A percentile compares a stretch with the other conserved stretches of the same genome.
Conservation (phyloP, 2,329 filamentous ascomycete genomes). For the Ceratocystis smalleyi region DNA sequence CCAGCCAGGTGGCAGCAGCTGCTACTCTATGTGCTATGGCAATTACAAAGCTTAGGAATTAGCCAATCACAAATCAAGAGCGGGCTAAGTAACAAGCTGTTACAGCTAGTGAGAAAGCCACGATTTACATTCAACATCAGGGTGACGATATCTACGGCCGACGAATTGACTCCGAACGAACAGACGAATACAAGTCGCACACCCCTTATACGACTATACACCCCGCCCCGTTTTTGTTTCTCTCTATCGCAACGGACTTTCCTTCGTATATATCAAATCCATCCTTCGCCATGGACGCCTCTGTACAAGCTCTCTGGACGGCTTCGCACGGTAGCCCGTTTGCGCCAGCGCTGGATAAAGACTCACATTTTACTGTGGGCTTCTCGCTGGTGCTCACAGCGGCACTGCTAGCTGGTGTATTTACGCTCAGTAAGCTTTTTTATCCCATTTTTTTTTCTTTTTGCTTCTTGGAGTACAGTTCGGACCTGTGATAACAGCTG, state of each 20-base stretch:
- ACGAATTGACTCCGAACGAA: background rate
- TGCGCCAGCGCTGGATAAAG: constrained; percentile 63
- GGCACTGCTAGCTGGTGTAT: constrained; percentile 58
- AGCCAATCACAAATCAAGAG: background rate
- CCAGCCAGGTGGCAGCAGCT: background rate
- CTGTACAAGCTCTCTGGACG: constrained; percentile 83
- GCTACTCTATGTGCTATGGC: background rate
- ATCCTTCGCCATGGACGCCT: constrained; percentile 48
- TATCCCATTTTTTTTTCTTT: background rate
- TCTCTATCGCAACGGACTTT: background rate
- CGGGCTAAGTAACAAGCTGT: background rate
- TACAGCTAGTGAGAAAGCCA: background rate
- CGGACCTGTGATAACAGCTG: no score
- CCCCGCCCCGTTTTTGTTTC: background rate
- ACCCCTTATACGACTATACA: constrained; percentile 1
- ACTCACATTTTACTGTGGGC: constrained; percentile 67
- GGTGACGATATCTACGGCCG: background rate
- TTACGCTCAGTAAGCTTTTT: constrained; percentile 59
- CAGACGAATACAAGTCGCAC: background rate
- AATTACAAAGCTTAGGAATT: background rate
- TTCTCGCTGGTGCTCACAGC: constrained; percentile 60
- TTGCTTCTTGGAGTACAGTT: background rate
- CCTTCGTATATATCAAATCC: background rate
- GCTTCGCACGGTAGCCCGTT: constrained; percentile 79
- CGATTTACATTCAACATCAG: background rate